Conservation (phyloP, 2,329 filamentous ascomycete species). For the Leptodontidium sp. region DNA sequence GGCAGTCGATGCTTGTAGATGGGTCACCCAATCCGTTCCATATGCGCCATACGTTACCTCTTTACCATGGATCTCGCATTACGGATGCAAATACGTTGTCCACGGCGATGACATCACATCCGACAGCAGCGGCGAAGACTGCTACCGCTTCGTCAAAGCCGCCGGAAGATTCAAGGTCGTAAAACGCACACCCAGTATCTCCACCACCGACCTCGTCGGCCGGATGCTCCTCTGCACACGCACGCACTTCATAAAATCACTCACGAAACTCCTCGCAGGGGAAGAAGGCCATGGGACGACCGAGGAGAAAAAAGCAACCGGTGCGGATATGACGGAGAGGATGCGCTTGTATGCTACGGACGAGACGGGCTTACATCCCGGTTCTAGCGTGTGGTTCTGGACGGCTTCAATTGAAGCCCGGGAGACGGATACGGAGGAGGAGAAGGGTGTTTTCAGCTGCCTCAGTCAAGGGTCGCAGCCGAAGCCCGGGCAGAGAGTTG, state of each 20-base stretch:
- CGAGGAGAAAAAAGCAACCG: slow-evolving; percentile 71
- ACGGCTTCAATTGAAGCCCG: slow-evolving; percentile 54
- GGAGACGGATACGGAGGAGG: slow-evolving; percentile 55
- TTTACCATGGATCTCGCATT: slow-evolving; percentile 92
- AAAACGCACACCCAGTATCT: slow-evolving; percentile 94
- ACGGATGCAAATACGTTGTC: slow-evolving; percentile 93
- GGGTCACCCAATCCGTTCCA: slow-evolving; percentile 85
- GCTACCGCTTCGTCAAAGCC: slow-evolving; percentile 96
- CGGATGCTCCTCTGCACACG: slow-evolving; percentile 97
- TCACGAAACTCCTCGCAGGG: slow-evolving; percentile 73
- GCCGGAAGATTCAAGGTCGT: slow-evolving; percentile 96
- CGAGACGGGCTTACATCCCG: slow-evolving; percentile 78
- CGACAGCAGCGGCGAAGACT: slow-evolving; percentile 91
- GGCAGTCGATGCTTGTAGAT: slow-evolving; percentile 93
- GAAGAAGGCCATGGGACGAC: slow-evolving; percentile 75
- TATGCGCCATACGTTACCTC: slow-evolving; percentile 94
- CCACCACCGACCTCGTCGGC: slow-evolving; percentile 96
- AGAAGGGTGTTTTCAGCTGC: slow-evolving; percentile 70
- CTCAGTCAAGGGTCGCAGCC: slow-evolving; percentile 77
- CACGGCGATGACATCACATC: slow-evolving; percentile 98
- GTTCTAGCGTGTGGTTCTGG: slow-evolving; percentile 89
- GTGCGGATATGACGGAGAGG: slow-evolving; percentile 75
- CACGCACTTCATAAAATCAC: slow-evolving; percentile 87
- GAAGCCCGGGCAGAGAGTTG: slow-evolving; percentile 79
- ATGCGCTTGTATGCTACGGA: slow-evolving; percentile 90